Evolutionary conservation across 306 rosid genomes (phyloP), one percentile per base, ranked within the genome.

Genomic region (Ammopiptanthus mongolicus): DNA sequence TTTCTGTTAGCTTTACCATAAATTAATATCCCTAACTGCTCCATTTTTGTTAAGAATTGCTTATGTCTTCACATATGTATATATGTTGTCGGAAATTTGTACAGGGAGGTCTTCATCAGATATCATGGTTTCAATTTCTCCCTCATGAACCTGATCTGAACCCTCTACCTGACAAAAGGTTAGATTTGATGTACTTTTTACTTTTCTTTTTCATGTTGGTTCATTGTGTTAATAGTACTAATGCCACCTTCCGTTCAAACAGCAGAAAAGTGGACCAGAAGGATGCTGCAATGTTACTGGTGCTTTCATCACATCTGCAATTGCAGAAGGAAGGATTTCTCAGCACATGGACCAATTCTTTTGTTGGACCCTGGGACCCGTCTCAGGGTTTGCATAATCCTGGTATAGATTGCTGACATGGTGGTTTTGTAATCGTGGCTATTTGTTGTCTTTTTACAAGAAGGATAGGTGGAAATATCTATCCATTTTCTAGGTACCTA

Each of bases 321-420:
- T 83, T 95, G 84, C 98, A 95, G 78, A 95, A 91, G 87, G 90
- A 90, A 80, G 97, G 97, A 58, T 90, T 84, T 80, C 88, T 95
- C 48, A 90, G 96, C 67, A 28, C 98, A 34, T 91, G 98, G 97
- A 95, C 98, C 71, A 95, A 90, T 84, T 95, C 98, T 37, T 95
- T 95, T 85, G 96, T 95, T 52, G 98, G 98, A 61, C 98, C 98
- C 44, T 95, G 98, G 98, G 98, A 95, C 84, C 98, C 98, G 75
- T 95, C 98, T 58, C 98, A 95, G 91, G 98, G 98, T 74, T 73
- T 95, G 83, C 97, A 95, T 73, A 95, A 95, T 87, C 98, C 98
- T 33, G 98, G 98, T 95, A 81, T 81, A 78, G 83, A 79, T 69
- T 74, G 61, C 75, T 17, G n/a, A n/a, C n/a, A n/a, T n/a, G n/a